phyloP scores from a whole-genome alignment of 1,284 basidiomycete genomes.

The Hemileia vastatrix region DNA sequence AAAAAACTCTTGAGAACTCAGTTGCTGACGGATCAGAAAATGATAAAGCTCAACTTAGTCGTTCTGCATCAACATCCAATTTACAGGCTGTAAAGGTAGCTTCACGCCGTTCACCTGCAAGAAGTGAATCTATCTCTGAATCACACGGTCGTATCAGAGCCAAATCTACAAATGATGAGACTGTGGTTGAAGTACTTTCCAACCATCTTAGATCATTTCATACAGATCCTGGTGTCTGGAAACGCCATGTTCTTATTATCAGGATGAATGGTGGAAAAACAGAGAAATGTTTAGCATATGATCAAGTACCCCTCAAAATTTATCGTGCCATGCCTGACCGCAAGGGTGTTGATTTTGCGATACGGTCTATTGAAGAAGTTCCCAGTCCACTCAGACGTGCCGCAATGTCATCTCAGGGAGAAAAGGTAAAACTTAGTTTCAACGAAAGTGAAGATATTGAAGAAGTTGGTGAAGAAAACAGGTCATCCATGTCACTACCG shows the following conservation, averaged over 20 bases:
- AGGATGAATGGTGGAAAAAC: slow-evolving; percentile 6
- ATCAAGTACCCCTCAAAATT: slow-evolving; percentile 17
- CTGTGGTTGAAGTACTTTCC: slow-evolving; percentile 11
- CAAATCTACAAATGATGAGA: slow-evolving; percentile 20
- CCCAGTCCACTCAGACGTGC: slow-evolving; percentile 11
- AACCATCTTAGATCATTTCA: slow-evolving; percentile 14
- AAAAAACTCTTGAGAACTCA: too few relatives aligned
- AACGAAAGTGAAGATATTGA: background rate
- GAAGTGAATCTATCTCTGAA: background rate
- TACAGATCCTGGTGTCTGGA: slow-evolving; percentile 19
- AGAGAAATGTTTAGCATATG: slow-evolving; percentile 18
- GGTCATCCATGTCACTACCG: background rate
- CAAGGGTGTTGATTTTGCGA: slow-evolving; percentile 20
- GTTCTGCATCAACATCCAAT: slow-evolving; percentile 18
- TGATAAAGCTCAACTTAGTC: slow-evolving; percentile 2
- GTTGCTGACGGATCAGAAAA: too few relatives aligned
- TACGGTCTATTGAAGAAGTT: slow-evolving; percentile 20
- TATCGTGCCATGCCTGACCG: slow-evolving; percentile 18
- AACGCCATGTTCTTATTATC: slow-evolving; percentile 13
- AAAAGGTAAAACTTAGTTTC: background rate
- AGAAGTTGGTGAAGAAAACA: background rate
- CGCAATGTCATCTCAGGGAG: background rate
- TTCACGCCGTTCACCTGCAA: too few relatives aligned
- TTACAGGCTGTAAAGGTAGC: background rate
- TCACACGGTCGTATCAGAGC: slow-evolving; percentile 11